A percentile compares a stretch with the other conserved stretches of the same genome.
These are phyloP conservation scores for Alternaria viburni DNA, from an alignment of 2,329 filamentous ascomycete genomes.

Conservation along the genomic window DNA sequence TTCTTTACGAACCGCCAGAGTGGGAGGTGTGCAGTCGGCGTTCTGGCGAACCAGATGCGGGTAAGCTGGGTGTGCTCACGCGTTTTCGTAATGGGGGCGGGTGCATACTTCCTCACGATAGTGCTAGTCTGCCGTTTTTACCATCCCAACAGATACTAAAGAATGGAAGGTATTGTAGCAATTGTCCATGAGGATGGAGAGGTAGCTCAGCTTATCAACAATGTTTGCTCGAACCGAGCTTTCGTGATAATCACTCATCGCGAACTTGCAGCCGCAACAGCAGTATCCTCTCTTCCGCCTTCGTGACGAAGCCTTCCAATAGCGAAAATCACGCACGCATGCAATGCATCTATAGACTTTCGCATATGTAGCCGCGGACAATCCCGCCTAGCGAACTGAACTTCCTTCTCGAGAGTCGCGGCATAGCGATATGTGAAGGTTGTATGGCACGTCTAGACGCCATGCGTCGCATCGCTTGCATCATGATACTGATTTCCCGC, in stretches of 20 bases:
- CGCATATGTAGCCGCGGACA: conserved; percentile 1
- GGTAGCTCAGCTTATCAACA: not conserved
- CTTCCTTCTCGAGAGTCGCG: not conserved
- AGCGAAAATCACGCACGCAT: conserved; percentile 44
- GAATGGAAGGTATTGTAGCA: not conserved
- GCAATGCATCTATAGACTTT: conserved; percentile 17
- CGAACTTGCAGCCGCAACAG: not conserved
- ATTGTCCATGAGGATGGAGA: not conserved
- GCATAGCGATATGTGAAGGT: not conserved
- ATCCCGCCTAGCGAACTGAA: conserved; percentile 7
- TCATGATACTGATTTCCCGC: not conserved
- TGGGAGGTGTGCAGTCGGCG: not conserved
- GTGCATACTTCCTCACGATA: not conserved
- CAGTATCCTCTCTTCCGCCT: not conserved
- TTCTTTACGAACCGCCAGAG: not conserved
- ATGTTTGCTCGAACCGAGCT: not conserved
- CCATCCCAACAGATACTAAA: not conserved
- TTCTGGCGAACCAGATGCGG: conserved; percentile 13
- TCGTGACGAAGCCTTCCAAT: conserved; percentile 28
- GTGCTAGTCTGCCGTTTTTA: not conserved
- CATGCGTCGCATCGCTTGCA: not conserved
- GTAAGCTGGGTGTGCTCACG: not conserved
- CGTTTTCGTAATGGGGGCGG: not conserved
- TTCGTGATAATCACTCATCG: conserved; percentile 3
- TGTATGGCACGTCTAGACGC: not conserved